phyloP scores from a whole-genome alignment of 192 early-diverging fungal species.

The Entomortierella parvispora region DNA sequence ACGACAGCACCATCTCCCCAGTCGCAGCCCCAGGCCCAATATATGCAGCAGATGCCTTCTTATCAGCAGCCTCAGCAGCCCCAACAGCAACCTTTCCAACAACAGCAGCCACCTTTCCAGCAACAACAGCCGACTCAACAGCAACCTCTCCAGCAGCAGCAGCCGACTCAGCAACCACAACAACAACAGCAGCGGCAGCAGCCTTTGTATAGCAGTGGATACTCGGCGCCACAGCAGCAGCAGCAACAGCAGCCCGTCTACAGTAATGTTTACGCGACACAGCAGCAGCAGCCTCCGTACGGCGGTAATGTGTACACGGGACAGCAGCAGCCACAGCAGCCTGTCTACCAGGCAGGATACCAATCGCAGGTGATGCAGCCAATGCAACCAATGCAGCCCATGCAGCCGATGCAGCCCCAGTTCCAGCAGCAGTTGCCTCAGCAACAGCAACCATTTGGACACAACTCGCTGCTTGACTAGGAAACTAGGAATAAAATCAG shows the following conservation, averaged over 20 bases:
- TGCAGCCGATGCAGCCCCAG: constrained; percentile 5
- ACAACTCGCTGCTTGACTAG: constrained; percentile 46
- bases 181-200: constrained; percentile 1
- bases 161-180: constrained; percentile 12
- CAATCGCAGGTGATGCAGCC: constrained; percentile 13
- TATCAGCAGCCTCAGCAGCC: constrained; percentile 31
- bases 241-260: constrained; percentile 32
- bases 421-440: constrained; percentile 15
- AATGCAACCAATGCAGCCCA: constrained; percentile 20
- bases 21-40: constrained; percentile 15
- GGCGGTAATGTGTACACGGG: not conserved
- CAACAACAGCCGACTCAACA: constrained; percentile 22
- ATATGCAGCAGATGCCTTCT: constrained; percentile 5
- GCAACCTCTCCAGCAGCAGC: not conserved
- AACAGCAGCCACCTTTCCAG: constrained; percentile 34
- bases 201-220: constrained; percentile 1
- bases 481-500: too few species aligned
- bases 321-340: constrained; percentile 37
- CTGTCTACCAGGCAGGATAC: constrained; percentile 15
- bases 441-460: constrained; percentile 29
- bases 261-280: constrained; percentile 15
- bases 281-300: not conserved
- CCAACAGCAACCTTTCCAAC: constrained; percentile 19
- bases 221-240: constrained; percentile 21
- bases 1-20: constrained; percentile 16